A percentile compares a stretch with the other conserved stretches of the same genome.
Conservation (phyloP, 2,329 filamentous ascomycete genomes). For the Thielaviopsis punctulata region DNA sequence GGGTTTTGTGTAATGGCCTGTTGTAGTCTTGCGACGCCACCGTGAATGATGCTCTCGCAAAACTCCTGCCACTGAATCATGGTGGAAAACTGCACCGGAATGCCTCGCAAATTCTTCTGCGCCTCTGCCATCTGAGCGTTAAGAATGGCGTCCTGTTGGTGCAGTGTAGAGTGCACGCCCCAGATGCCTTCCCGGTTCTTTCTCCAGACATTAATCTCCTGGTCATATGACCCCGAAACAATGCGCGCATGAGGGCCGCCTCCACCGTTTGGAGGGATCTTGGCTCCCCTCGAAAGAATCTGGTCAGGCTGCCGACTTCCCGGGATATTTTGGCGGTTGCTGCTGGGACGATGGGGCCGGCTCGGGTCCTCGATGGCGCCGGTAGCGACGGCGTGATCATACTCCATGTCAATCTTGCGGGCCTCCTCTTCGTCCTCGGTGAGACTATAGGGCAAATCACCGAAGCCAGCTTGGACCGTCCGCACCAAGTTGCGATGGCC, state of each 20-base stretch:
- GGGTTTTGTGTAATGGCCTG: conserved; percentile 30
- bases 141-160: conserved; percentile 52
- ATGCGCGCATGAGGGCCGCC: conserved; percentile 85
- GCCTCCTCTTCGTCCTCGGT: conserved; percentile 60
- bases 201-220: conserved; percentile 89
- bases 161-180: conserved; percentile 58
- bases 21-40: conserved; percentile 30
- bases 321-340: conserved; percentile 38
- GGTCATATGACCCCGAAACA: conserved; percentile 90
- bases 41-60: conserved; percentile 30
- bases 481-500: conserved; percentile 75
- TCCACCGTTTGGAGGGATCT: conserved; percentile 77
- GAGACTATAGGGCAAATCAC: conserved; percentile 65
- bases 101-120: conserved; percentile 4
- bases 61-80: conserved; percentile 7
- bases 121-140: conserved; percentile 22
- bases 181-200: conserved; percentile 72
- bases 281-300: conserved; percentile 65
- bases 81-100: neutral
- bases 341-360: conserved; percentile 16
- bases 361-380: conserved; percentile 27
- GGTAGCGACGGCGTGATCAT: conserved; percentile 41
- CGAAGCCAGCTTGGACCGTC: conserved; percentile 89
- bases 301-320: conserved; percentile 61
- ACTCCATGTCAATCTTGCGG: conserved; percentile 52